Conservation (phyloP, 2,329 filamentous ascomycete species). For the Metarhizium robertsii region DNA sequence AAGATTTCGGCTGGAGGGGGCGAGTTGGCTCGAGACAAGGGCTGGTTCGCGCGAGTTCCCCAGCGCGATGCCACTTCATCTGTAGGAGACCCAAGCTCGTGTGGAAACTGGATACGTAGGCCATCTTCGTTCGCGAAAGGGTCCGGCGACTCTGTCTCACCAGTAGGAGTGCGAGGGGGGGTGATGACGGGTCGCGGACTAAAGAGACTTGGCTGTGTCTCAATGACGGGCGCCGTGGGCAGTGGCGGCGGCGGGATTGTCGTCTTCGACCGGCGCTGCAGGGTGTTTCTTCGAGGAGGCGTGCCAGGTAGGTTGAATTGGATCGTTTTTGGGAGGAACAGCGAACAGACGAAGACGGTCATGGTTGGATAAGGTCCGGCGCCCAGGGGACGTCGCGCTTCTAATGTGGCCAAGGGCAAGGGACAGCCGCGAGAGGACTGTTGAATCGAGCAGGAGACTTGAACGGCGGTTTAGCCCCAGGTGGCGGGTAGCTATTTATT, state of each 20-base stretch:
- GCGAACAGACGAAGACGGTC: constrained; percentile 32
- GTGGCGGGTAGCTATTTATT: background rate
- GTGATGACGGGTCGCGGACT: constrained; percentile 37
- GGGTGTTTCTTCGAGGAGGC: constrained; percentile 27
- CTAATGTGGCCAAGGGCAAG: background rate
- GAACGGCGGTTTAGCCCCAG: background rate
- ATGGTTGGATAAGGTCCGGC: constrained; percentile 17
- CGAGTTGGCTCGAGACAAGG: constrained; percentile 62
- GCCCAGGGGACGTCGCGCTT: background rate
- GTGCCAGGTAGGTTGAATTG: constrained; percentile 66
- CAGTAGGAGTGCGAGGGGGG: constrained; percentile 46
- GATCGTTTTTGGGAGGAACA: constrained; percentile 83
- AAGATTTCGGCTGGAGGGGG: constrained; percentile 69
- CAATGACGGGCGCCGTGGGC: constrained; percentile 15
- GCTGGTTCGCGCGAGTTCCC: constrained; percentile 69
- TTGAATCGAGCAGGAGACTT: background rate
- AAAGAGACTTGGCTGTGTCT: constrained; percentile 44
- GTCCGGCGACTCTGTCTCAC: constrained; percentile 34
- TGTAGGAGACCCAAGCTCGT: constrained; percentile 51
- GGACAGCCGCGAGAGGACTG: background rate
- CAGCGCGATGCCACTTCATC: constrained; percentile 70
- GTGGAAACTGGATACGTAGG: constrained; percentile 45
- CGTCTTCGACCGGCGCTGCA: constrained; percentile 20
- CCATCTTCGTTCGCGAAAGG: constrained; percentile 51
- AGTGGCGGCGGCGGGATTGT: constrained; percentile 17